A percentile compares a stretch with the other conserved stretches of the same genome.
phyloP scores from a whole-genome alignment of 352 stramenopile species.

The Phytophthora pisi region DNA sequence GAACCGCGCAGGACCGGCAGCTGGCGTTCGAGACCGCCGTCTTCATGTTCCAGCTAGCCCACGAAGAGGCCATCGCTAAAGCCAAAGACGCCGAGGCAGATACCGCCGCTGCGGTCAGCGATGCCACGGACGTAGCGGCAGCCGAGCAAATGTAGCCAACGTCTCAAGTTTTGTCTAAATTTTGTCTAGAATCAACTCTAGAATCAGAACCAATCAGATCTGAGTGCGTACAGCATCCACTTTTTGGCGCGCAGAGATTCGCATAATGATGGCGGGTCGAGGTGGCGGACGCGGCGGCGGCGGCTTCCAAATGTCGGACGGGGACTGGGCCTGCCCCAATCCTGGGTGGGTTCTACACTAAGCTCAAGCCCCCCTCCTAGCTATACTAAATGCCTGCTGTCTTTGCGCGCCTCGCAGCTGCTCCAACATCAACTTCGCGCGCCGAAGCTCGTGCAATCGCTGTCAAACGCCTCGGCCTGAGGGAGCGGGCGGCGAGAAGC shows the following conservation, averaged over 20 bases:
- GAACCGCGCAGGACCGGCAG: conserved; percentile 52
- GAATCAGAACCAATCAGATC: conserved; percentile 28
- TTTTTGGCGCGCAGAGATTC: conserved; percentile 6
- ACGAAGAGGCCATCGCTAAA: conserved; percentile 40
- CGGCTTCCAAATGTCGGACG: conserved; percentile 64
- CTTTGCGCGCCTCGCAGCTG: conserved; percentile 47
- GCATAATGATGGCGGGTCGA: conserved; percentile 43
- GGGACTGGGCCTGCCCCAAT: conserved; percentile 86
- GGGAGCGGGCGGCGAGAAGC: conserved; percentile 29
- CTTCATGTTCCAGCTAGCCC: conserved; percentile 70
- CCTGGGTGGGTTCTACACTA: conserved; percentile 45
- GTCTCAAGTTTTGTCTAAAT: conserved; percentile 7
- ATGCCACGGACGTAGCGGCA: conserved; percentile 7
- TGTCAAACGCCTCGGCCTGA: conserved; percentile 75
- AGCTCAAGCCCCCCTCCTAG: neutral
- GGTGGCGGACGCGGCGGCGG: conserved; percentile 41
- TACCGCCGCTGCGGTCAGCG: conserved; percentile 18
- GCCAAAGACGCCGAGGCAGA: conserved; percentile 21
- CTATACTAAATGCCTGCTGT: conserved; percentile 4
- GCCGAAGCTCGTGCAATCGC: conserved; percentile 79
- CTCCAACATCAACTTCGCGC: conserved; percentile 87
- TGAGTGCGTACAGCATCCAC: conserved; percentile 11
- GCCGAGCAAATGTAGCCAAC: neutral
- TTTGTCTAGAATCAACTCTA: conserved; percentile 26
- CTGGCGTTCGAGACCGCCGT: conserved; percentile 62